Conservation (phyloP, 208 protist species). For the Trypanosoma lewisi region DNA sequence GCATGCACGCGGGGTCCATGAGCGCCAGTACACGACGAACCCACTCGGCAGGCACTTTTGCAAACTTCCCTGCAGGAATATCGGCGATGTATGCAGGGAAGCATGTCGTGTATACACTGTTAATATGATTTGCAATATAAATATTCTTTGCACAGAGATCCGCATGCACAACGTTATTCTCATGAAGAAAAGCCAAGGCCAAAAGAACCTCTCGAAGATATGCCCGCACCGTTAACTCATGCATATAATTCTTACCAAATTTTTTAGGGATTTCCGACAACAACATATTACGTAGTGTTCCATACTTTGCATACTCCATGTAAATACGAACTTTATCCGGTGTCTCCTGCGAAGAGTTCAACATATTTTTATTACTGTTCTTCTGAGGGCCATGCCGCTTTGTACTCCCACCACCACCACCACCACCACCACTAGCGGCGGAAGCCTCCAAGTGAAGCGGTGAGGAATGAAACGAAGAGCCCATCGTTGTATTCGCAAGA, state of each 20-base stretch:
- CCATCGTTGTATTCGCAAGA: too few relatives aligned
- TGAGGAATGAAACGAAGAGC: too few relatives aligned
- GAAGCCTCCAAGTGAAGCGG: too few relatives aligned
- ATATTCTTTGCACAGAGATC: slow-evolving; percentile 72
- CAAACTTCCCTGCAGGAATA: slow-evolving; percentile 44
- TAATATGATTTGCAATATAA: slow-evolving; percentile 48
- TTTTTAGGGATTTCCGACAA: slow-evolving; percentile 42
- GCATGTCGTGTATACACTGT: slow-evolving; percentile 46
- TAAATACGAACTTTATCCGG: slow-evolving; percentile 60
- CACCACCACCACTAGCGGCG: too few relatives aligned
- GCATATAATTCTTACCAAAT: slow-evolving; percentile 53
- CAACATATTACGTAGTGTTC: slow-evolving; percentile 52
- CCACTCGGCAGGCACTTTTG: slow-evolving; percentile 29
- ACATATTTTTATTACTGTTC: background rate
- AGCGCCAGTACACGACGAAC: slow-evolving; percentile 32
- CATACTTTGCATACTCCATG: slow-evolving; percentile 63
- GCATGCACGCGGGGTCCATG: slow-evolving; percentile 33
- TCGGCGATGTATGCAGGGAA: slow-evolving; percentile 85
- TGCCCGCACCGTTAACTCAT: slow-evolving; percentile 69
- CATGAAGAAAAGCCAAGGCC: slow-evolving; percentile 76
- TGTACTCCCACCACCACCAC: background rate
- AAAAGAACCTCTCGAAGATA: slow-evolving; percentile 82
- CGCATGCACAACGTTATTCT: slow-evolving; percentile 60
- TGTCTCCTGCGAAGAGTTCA: background rate
- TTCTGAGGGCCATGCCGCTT: background rate